A percentile compares a stretch with the other conserved stretches of the same genome.
phyloP scores from a whole-genome alignment of 495 filamentous ascomycete genomes.

The Arthonia radiata region DNA sequence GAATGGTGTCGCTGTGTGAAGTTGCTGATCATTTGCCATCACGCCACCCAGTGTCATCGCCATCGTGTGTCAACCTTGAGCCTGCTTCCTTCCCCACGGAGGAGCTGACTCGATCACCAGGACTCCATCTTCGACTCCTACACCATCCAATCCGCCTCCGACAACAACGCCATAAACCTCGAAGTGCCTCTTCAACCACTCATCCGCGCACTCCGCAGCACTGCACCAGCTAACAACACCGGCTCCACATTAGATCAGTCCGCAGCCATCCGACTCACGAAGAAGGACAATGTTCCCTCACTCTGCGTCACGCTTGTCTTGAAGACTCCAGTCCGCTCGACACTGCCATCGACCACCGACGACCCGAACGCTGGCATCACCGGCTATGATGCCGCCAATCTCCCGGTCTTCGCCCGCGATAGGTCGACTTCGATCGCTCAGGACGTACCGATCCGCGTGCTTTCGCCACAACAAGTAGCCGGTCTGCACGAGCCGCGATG shows the following conservation, averaged over 20 bases:
- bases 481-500: conserved; percentile 73
- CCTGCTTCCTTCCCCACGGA: no score
- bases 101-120: no score
- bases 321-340: conserved; percentile 19
- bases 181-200: conserved; percentile 66
- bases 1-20: no score
- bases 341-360: conserved; percentile 1
- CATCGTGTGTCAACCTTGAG: no score
- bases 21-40: no score
- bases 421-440: conserved; percentile 83
- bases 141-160: conserved; percentile 56
- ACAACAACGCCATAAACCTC: conserved; percentile 73
- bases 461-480: conserved; percentile 54
- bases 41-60: no score
- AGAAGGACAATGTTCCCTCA: conserved; percentile 65
- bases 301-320: conserved; percentile 66
- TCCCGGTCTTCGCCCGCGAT: conserved; percentile 26
- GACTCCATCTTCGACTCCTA: conserved; percentile 81
- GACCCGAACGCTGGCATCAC: conserved; percentile 5
- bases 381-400: conserved; percentile 13
- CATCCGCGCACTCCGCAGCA: conserved; percentile 66
- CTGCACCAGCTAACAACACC: conserved; percentile 42
- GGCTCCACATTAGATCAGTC: no score
- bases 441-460: conserved; percentile 77
- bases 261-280: conserved; percentile 69